phyloP scores from a whole-genome alignment of 805 yeast species.

The Jamesozyma lodderae region DNA sequence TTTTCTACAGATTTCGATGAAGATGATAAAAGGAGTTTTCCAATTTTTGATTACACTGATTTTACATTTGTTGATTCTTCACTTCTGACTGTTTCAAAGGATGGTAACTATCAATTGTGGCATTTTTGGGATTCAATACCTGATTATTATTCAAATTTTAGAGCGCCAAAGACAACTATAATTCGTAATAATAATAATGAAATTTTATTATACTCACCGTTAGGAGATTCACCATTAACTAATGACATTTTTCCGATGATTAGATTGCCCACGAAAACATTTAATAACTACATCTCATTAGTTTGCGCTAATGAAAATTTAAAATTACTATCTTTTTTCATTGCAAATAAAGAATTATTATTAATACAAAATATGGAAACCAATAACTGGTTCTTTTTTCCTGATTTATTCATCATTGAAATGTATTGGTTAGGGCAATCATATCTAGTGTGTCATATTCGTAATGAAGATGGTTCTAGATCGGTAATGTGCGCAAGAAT shows the following conservation, averaged over 20 bases:
- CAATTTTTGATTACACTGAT: conserved; percentile 11
- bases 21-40: conserved; percentile 8
- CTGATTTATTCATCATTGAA: conserved; percentile 18
- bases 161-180: conserved; percentile 16
- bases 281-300: conserved; percentile 23
- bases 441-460: conserved; percentile 22
- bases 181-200: conserved; percentile 21
- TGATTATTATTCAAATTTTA: conserved; percentile 17
- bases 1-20: conserved; percentile 18
- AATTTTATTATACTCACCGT: conserved; percentile 23
- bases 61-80: conserved; percentile 13
- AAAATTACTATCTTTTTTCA: conserved; percentile 21
- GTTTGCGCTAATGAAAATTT: conserved; percentile 18
- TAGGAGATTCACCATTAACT: conserved; percentile 14
- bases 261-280: conserved; percentile 26
- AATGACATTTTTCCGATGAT: conserved; percentile 18
- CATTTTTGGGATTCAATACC: conserved; percentile 21
- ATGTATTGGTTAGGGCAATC: conserved; percentile 28
- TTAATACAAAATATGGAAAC: conserved; percentile 24
- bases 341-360: conserved; percentile 27
- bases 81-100: conserved; percentile 12
- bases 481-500: conserved; percentile 20
- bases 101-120: conserved; percentile 23
- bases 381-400: conserved; percentile 23
- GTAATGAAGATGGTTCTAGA: conserved; percentile 15